Evolutionary conservation across 179 eudicot species (phyloP), one percentile per base, ranked within the genome.

Genomic region (Drosera spatulata): DNA sequence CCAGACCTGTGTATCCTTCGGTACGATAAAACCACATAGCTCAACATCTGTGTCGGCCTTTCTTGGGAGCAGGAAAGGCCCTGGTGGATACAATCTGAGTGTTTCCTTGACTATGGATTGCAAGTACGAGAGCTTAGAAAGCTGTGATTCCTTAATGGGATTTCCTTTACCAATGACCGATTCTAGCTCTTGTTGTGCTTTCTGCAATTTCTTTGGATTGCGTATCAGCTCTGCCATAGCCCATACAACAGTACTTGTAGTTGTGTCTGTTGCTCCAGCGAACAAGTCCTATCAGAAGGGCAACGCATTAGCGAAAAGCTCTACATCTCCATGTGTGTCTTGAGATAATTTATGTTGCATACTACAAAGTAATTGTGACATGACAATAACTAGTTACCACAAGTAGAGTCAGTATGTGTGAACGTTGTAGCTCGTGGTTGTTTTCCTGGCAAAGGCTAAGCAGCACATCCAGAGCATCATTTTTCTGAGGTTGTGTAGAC

Each of bases 211-310:
- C 13, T 53, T 38, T 53, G 56, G 56, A 38, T 53, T 53, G 56
- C 1, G 56, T 7, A 53, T 4, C 33, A 53, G 22, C 56, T 53
- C 56, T 22, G 56, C 56, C 56, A 53, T 53, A 2, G 56, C 56
- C 56, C 56, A 53, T 53, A n/a, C 56, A 53, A 53, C 37, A n/a
- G 56, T 53, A 7, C 56, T 53, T 5, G 56, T n/a, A 3, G 22
- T 53, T n/a, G 56, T 53, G 56, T 53, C 56, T 12, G 56, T 2
- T 8, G 37, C 56, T 53, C 37, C 56, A n/a, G 7, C 15, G 22
- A 53, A 53, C 3, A 53, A 22, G 56, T 53, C 56, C 56, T 53
- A 7, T 22, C 7, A 22, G 7, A 9, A 3, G n/a, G n/a, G n/a
- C n/a, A n/a, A n/a, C 7, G 56, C 14, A 53, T 6, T 5, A 14